Conservation (phyloP, 306 rosid genomes). For the Calophaca sinica region DNA sequence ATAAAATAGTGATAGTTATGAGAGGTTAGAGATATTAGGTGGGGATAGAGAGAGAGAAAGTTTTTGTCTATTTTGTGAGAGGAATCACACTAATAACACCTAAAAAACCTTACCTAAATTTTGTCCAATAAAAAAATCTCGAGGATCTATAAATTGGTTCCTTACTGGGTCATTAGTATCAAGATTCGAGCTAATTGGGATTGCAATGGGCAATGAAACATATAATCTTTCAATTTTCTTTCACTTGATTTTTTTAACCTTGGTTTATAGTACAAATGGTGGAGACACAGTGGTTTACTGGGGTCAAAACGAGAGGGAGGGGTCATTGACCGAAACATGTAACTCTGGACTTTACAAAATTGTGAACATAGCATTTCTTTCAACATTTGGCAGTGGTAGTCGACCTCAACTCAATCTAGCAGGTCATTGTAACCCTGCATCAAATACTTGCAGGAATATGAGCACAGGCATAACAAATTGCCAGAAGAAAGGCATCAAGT, state of each 20-base stretch:
- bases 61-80: no score
- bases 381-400: constrained; percentile 39
- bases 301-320: constrained; percentile 48
- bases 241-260: neutral
- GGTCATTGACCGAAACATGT: constrained; percentile 40
- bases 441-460: constrained; percentile 44
- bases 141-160: constrained; percentile 44
- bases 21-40: no score
- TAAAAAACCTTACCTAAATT: no score
- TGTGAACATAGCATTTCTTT: constrained; percentile 46
- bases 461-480: constrained; percentile 52
- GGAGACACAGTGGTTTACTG: constrained; percentile 46
- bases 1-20: no score
- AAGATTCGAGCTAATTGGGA: neutral
- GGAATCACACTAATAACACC: no score
- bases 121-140: no score
- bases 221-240: neutral
- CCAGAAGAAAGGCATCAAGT: constrained; percentile 60
- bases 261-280: constrained; percentile 1
- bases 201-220: constrained; percentile 38
- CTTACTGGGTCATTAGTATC: neutral
- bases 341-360: constrained; percentile 39
- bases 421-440: constrained; percentile 8
- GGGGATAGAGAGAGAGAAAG: no score
- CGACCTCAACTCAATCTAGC: constrained; percentile 54